phyloP scores from a whole-genome alignment of 2,329 filamentous ascomycete genomes.

The Escovopsis weberi region DNA sequence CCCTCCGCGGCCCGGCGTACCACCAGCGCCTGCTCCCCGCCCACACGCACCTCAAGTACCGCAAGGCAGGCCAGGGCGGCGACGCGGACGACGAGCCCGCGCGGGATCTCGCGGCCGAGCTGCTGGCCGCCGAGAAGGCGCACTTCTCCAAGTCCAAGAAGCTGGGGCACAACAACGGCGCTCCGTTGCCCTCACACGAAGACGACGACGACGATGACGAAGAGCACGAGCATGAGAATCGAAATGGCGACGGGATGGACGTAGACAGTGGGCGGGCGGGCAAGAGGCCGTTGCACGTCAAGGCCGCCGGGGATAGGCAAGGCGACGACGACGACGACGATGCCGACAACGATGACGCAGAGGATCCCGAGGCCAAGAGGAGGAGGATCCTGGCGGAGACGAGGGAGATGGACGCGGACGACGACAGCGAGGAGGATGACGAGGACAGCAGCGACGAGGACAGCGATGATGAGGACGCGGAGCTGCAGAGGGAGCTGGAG shows the following conservation, averaged over 20 bases:
- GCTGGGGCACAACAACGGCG: slow-evolving; percentile 36
- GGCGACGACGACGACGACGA: too few relatives aligned
- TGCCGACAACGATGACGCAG: slow-evolving; percentile 24
- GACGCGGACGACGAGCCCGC: slow-evolving; percentile 51
- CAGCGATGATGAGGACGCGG: slow-evolving; percentile 49
- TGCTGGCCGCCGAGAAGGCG: slow-evolving; percentile 74
- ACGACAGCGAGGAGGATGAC: slow-evolving; percentile 43
- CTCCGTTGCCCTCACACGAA: slow-evolving; percentile 29
- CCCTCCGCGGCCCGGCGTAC: slow-evolving; percentile 82
- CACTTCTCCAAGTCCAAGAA: slow-evolving; percentile 57
- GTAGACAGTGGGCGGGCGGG: slow-evolving; percentile 11
- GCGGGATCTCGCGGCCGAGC: slow-evolving; percentile 78
- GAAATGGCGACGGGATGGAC: too few relatives aligned
- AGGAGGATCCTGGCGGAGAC: slow-evolving; percentile 78
- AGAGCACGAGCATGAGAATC: too few relatives aligned
- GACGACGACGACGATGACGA: slow-evolving; percentile 32
- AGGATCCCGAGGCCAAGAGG: slow-evolving; percentile 68
- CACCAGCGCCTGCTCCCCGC: slow-evolving; percentile 92
- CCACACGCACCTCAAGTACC: slow-evolving; percentile 82
- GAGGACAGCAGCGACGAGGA: slow-evolving; percentile 37
- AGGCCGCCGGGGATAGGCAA: neutral
- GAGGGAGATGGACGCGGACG: slow-evolving; percentile 70
- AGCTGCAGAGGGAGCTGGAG: slow-evolving; percentile 82
- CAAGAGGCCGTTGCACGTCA: slow-evolving; percentile 41
- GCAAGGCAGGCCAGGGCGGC: slow-evolving; percentile 77